phyloP scores from a whole-genome alignment of 257 asterid species.

The Dorcoceras hygrometricum region DNA sequence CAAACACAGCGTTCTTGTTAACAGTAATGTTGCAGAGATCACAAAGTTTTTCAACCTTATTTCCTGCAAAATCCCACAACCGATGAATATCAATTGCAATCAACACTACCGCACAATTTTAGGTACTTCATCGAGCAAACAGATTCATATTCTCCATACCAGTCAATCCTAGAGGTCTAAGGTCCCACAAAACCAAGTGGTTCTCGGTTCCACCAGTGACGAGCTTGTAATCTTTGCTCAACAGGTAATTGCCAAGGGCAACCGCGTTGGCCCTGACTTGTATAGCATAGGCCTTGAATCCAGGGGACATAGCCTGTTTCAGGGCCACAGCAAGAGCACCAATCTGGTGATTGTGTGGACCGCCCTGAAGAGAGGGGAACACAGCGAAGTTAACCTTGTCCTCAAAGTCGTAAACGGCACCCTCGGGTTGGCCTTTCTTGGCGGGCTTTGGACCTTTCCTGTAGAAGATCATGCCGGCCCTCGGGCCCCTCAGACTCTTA shows the following conservation, averaged over 20 bases:
- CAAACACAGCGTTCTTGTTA: constrained; percentile 96
- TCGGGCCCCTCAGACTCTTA: constrained; percentile 92
- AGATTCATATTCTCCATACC: constrained; percentile 36
- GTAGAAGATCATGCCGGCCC: constrained; percentile 93
- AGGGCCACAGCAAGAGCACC: constrained; percentile 98
- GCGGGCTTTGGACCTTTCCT: constrained; percentile 78
- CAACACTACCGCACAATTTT: neutral
- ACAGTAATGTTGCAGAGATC: constrained; percentile 92
- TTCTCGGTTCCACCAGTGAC: constrained; percentile 95
- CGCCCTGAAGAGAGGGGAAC: constrained; percentile 96
- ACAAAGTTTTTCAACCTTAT: constrained; percentile 94
- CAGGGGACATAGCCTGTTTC: constrained; percentile 78
- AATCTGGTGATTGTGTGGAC: constrained; percentile 97
- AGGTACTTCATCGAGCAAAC: neutral
- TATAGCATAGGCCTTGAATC: constrained; percentile 87
- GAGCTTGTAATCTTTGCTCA: constrained; percentile 79
- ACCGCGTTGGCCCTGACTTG: constrained; percentile 93
- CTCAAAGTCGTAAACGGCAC: constrained; percentile 82
- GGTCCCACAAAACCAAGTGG: constrained; percentile 98
- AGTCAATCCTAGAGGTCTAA: constrained; percentile 96
- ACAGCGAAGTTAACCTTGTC: constrained; percentile 94
- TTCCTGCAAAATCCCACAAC: constrained; percentile 49
- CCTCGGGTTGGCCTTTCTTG: constrained; percentile 86
- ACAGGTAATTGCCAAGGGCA: constrained; percentile 78
- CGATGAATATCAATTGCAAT: neutral